Conservation (phyloP, 495 filamentous ascomycete species). For the Aspergillus hancockii region DNA sequence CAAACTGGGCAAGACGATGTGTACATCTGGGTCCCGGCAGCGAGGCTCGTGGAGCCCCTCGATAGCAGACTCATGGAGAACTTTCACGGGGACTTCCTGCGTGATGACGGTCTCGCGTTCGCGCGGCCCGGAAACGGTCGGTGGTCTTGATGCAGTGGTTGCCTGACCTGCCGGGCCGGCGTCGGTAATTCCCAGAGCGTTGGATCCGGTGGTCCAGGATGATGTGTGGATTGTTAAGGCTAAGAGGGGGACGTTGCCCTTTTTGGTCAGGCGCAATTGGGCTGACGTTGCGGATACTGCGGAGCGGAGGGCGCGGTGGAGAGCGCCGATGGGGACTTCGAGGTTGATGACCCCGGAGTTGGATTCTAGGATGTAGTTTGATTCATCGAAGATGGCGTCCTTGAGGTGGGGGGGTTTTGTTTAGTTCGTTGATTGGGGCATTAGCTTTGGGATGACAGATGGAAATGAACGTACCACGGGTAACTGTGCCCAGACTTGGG, state of each 20-base stretch:
- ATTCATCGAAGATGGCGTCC: constrained; percentile 83
- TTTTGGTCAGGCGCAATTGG: constrained; percentile 87
- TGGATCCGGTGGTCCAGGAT: constrained; percentile 43
- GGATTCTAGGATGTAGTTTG: constrained; percentile 76
- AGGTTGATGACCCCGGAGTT: constrained; percentile 85
- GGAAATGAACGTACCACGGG: constrained; percentile 57
- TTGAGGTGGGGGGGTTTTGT: constrained; percentile 26
- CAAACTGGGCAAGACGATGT: constrained; percentile 84
- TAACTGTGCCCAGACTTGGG: constrained; percentile 84
- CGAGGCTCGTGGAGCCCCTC: constrained; percentile 86
- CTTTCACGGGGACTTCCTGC: constrained; percentile 93
- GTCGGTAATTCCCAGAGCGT: constrained; percentile 46
- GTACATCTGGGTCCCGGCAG: constrained; percentile 88
- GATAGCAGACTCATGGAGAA: constrained; percentile 76
- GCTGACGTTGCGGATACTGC: constrained; percentile 74
- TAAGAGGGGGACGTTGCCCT: constrained; percentile 79
- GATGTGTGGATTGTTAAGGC: constrained; percentile 77
- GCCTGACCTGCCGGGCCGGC: constrained; percentile 2
- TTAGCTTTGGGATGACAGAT: neutral
- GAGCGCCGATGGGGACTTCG: constrained; percentile 78
- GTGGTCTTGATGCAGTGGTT: constrained; percentile 8
- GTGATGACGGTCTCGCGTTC: constrained; percentile 86
- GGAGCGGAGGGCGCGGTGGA: constrained; percentile 85
- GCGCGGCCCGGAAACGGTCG: constrained; percentile 24
- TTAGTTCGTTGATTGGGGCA: neutral